Base-by-base conservation (phyloP, 2,329 filamentous ascomycete species). In the Penicillium griseofulvum region DNA sequence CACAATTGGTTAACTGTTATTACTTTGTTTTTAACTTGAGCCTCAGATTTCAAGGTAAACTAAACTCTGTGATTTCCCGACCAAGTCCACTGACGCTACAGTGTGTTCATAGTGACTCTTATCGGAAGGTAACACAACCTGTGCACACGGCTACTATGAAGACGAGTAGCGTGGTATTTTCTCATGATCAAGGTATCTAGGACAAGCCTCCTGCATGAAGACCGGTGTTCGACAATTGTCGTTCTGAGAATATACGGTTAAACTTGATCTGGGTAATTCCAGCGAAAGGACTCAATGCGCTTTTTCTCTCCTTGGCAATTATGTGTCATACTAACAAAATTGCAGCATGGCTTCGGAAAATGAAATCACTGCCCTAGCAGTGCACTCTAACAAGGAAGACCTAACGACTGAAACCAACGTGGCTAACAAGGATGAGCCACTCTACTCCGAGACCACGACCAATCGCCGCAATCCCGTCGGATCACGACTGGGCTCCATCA, bases 191-290 rank as follows among this genome's bases (percentile, higher is more conserved):
- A 74, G 72, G 72, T 74, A 74, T 67, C 69, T 68, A 71, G 64
- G 63, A 67, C 67, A 71, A 65, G 45, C 58, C 63, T 63, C 66
- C 65, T 68, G 71, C 72, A 72, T 74, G 70, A 65, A 69, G 72
- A 74, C 72, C 72, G 72, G 72, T 75, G 72, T 74, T 71, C 71
- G 71, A 57, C 62, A 61, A 52, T 57, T 56, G 65, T 63, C 65
- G 71, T 73, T 74, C 72, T 75, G 72, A 75, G 72, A 75, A 67
- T 62, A 75, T 73, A 75, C 72, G 72, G 72, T 75, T 74, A 66
- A 73, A 74, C 72, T 74, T 74, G 72, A 74, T 74, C 71, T 74
- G 72, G 72, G 70, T 72, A 74, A 75, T 72, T 71, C 72, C 72
- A 75, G 72, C 72, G 72, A 74, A 75, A 75, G 72, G 64, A 75